Evolutionary conservation across 805 yeast species (phyloP).

Genomic region (Candida tallmaniae): DNA sequence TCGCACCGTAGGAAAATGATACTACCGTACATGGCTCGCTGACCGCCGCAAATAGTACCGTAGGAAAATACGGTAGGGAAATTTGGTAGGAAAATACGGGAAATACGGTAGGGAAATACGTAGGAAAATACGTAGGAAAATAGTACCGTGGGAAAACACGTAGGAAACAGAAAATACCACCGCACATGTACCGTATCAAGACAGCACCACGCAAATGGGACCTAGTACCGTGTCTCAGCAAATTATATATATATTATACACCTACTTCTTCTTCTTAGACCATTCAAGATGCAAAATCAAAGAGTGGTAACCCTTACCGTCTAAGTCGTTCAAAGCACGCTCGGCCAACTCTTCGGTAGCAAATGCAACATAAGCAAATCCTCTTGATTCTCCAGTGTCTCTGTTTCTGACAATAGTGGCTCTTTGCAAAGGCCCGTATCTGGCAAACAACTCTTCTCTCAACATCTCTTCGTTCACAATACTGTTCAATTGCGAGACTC

Average conservation of each 20-base stretch:
- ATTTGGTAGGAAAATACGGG: too few species aligned
- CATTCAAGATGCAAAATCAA: slow-evolving; percentile 59
- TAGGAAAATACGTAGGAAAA: too few species aligned
- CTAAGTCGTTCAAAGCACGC: slow-evolving; percentile 65
- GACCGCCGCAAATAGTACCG: too few species aligned
- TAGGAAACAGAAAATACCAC: too few species aligned
- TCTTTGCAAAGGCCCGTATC: slow-evolving; percentile 66
- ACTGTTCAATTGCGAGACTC: slow-evolving; percentile 86
- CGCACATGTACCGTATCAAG: too few species aligned
- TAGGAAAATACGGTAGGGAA: too few species aligned
- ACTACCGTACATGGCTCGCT: too few species aligned
- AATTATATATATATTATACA: slow-evolving; percentile 7
- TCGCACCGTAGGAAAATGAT: too few species aligned
- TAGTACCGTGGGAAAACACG: too few species aligned
- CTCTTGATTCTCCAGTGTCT: slow-evolving; percentile 91
- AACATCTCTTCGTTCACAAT: slow-evolving; percentile 78
- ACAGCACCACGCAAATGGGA: neutral
- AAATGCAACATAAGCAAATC: slow-evolving; percentile 91
- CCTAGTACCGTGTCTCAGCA: neutral
- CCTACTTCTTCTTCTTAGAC: slow-evolving; percentile 40
- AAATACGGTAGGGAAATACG: too few species aligned
- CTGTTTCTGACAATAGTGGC: slow-evolving; percentile 83
- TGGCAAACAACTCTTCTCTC: slow-evolving; percentile 63
- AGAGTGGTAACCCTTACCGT: slow-evolving; percentile 91
- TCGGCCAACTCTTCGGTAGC: slow-evolving; percentile 66